Evolutionary conservation across 306 rosid species (phyloP).

Genomic region (Prunus mira): DNA sequence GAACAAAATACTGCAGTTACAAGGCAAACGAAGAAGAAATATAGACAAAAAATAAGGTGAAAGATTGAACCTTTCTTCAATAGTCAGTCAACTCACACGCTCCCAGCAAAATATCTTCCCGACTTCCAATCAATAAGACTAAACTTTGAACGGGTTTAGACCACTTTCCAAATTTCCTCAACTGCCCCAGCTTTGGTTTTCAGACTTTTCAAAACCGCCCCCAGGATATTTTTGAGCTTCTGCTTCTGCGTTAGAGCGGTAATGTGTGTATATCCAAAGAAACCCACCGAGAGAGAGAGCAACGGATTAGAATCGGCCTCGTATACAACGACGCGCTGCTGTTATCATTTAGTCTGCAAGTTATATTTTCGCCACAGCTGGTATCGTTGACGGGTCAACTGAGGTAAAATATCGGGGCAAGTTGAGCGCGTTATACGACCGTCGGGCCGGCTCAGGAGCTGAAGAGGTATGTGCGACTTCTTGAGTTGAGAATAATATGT

Average conservation of each 20-base stretch:
- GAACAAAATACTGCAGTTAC: neutral
- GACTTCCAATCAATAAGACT: neutral
- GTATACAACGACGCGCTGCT: slow-evolving; percentile 1
- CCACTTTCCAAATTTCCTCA: neutral
- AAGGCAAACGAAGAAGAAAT: neutral
- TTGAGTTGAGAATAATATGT: neutral
- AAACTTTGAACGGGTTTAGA: neutral
- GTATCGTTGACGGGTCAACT: slow-evolving; percentile 1
- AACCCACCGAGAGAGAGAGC: neutral
- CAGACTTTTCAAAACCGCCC: neutral
- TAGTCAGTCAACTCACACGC: slow-evolving; percentile 7
- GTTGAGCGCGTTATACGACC: neutral
- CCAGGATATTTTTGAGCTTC: neutral
- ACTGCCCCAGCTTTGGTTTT: neutral
- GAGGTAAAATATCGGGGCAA: neutral
- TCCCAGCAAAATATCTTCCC: neutral
- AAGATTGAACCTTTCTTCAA: slow-evolving; percentile 5
- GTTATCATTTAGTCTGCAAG: neutral
- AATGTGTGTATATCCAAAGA: no score
- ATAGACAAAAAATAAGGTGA: neutral
- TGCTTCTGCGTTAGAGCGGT: neutral
- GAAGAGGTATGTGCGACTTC: neutral
- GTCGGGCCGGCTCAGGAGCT: neutral
- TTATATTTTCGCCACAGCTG: neutral
- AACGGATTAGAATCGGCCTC: neutral